Percentiles rank a stretch among this genome's conserved stretches.
phyloP scores from a whole-genome alignment of 495 filamentous ascomycete genomes.

The Cetradonia linearis region DNA sequence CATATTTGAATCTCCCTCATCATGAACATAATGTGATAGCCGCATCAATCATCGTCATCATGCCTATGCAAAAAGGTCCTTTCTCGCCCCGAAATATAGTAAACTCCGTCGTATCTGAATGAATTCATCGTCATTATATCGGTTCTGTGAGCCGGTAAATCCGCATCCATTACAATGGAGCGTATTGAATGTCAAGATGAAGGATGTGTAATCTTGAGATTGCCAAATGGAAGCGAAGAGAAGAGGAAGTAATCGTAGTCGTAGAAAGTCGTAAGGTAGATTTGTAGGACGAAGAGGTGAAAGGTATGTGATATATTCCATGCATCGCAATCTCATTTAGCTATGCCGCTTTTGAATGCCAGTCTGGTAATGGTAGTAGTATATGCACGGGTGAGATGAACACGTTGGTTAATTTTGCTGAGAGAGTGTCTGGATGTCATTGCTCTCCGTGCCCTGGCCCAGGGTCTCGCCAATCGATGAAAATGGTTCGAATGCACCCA shows the following conservation, averaged over 20 bases:
- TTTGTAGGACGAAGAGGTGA: neutral
- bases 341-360: neutral
- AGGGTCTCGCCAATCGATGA: conserved; percentile 23
- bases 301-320: conserved; percentile 4
- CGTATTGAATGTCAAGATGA: conserved; percentile 5
- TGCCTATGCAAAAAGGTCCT: neutral
- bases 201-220: neutral
- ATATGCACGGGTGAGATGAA: no score
- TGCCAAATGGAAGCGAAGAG: neutral
- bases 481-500: conserved; percentile 22
- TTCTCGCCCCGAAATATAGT: neutral
- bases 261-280: conserved; percentile 8
- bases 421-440: conserved; percentile 6
- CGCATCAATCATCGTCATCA: conserved; percentile 6
- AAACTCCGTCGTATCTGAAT: conserved; percentile 6
- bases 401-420: neutral
- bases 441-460: conserved; percentile 11
- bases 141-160: conserved; percentile 2
- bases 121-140: neutral
- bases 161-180: neutral
- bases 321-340: neutral
- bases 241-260: conserved; percentile 8
- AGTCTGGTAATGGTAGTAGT: neutral
- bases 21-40: conserved; percentile 6
- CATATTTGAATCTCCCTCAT: neutral